Conservation (phyloP, 208 protist genomes). For the Herpetomonas tarakana region DNA sequence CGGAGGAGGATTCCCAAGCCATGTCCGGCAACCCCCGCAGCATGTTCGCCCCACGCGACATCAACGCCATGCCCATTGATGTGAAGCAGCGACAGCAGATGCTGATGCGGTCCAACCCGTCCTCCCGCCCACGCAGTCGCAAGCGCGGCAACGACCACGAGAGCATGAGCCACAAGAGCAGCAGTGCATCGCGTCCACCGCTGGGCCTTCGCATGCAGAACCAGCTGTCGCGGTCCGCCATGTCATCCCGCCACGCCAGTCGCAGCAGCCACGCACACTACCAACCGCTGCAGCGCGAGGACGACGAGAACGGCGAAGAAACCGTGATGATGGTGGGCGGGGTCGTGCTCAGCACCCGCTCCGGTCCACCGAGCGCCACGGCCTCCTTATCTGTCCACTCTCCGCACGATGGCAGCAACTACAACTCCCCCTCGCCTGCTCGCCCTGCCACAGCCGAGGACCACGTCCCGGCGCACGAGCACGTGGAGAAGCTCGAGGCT, state of each 20-base stretch:
- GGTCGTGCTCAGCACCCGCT: background rate
- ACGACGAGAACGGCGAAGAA: background rate
- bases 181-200: background rate
- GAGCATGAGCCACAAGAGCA: slow-evolving; percentile 1
- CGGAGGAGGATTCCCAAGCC: slow-evolving; percentile 2
- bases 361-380: background rate
- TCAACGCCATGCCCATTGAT: slow-evolving; percentile 6
- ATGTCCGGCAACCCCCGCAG: background rate
- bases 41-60: slow-evolving; percentile 15
- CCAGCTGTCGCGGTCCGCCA: background rate
- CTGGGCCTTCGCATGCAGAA: background rate
- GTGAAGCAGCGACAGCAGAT: background rate
- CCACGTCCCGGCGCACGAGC: too few species aligned
- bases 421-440: too few species aligned
- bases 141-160: too few species aligned
- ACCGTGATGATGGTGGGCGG: background rate
- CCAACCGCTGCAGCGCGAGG: too few species aligned
- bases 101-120: background rate
- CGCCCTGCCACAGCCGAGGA: background rate
- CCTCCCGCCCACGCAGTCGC: background rate
- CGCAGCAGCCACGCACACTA: too few species aligned
- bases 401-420: too few species aligned
- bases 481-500: too few species aligned
- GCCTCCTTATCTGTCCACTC: too few species aligned
- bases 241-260: too few species aligned